Evolutionary conservation across 306 rosid species (phyloP).

Genomic region (Prunus padus): DNA sequence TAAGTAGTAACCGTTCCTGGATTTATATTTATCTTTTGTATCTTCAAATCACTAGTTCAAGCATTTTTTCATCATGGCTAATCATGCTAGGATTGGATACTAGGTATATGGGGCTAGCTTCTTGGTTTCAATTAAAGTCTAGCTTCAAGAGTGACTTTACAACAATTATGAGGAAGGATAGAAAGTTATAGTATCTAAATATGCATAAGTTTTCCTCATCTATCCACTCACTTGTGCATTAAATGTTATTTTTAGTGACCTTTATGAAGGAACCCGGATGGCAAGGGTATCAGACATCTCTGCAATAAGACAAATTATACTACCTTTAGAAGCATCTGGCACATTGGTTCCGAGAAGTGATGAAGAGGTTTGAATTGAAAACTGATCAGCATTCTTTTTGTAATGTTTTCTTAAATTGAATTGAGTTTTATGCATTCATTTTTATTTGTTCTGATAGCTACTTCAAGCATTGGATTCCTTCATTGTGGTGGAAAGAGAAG

Average conservation of each 20-base stretch:
- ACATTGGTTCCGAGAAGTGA: slow-evolving; percentile 76
- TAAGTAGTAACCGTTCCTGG: not conserved
- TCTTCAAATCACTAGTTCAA: not conserved
- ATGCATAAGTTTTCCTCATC: not conserved
- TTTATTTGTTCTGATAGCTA: slow-evolving; percentile 46
- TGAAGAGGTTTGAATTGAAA: slow-evolving; percentile 54
- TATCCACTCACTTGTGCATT: slow-evolving; percentile 19
- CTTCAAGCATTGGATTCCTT: slow-evolving; percentile 57
- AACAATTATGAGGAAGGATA: not conserved
- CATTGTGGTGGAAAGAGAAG: slow-evolving; percentile 87
- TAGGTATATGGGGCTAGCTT: not conserved
- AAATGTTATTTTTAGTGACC: slow-evolving; percentile 55
- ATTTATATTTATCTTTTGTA: not conserved
- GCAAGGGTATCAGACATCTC: slow-evolving; percentile 64
- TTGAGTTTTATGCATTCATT: not conserved
- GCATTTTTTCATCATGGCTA: not conserved
- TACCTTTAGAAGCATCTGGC: slow-evolving; percentile 77
- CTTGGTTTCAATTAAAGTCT: not conserved
- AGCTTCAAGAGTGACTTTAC: not conserved
- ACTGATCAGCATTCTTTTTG: not conserved
- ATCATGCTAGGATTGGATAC: not conserved
- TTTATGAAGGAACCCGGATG: slow-evolving; percentile 92
- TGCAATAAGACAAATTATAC: slow-evolving; percentile 70
- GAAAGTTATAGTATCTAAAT: not conserved
- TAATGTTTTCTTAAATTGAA: not conserved